Percentiles rank a stretch among this genome's conserved stretches.
These are phyloP conservation scores for Triadica sebifera DNA, from an alignment of 345 rosid species.

Conservation along the genomic window DNA sequence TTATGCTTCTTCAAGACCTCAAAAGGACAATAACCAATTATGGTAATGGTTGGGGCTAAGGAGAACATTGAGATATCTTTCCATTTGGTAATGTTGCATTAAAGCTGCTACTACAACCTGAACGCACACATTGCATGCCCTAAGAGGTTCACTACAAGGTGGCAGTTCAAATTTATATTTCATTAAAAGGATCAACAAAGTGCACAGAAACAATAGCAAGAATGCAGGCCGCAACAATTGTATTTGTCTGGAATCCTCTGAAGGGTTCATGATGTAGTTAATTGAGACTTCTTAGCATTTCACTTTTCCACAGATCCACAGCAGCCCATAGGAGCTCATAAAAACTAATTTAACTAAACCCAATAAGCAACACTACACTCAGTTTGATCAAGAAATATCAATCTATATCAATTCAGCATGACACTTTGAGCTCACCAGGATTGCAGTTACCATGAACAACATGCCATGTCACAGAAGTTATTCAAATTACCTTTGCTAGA, in stretches of 20 bases:
- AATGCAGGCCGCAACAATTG: neutral
- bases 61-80: neutral
- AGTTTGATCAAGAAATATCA: neutral
- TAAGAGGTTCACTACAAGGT: neutral
- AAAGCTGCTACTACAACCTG: no score
- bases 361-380: neutral
- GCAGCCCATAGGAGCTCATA: neutral
- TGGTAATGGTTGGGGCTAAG: neutral
- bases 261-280: neutral
- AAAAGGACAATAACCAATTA: neutral
- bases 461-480: neutral
- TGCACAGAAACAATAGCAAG: neutral
- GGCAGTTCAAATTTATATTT: neutral
- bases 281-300: no score
- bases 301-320: neutral
- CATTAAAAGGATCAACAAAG: neutral
- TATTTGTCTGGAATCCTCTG: neutral
- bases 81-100: no score
- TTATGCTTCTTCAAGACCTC: neutral
- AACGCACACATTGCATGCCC: no score
- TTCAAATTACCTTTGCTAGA: constrained; percentile 75
- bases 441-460: neutral
- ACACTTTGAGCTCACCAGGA: neutral
- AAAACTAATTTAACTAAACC: neutral
- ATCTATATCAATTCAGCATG: neutral